Conservation (phyloP, 441 rosid species). For the Eruca vesicaria region DNA sequence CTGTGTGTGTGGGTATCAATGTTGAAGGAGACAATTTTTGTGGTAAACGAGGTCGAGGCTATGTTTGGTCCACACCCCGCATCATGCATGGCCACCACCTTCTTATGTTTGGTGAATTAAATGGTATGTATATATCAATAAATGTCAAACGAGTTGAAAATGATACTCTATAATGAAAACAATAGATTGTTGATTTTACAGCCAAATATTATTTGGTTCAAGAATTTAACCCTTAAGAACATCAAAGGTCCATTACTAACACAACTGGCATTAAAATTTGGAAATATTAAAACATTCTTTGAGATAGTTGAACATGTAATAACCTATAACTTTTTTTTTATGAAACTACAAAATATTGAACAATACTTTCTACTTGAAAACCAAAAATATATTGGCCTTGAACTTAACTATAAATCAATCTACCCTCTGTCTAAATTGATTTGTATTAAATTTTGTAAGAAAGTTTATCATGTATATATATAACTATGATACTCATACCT, state of each 20-base stretch:
- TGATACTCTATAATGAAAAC: neutral
- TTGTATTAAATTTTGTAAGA: neutral
- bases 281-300: neutral
- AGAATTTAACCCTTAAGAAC: neutral
- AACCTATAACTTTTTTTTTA: neutral
- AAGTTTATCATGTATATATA: neutral
- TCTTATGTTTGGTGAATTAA: neutral
- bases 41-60: constrained; percentile 26
- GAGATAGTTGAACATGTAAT: neutral
- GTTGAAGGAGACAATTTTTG: constrained; percentile 32
- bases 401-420: neutral
- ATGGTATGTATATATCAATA: neutral
- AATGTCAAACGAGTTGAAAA: neutral
- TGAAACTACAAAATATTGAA: neutral
- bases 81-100: constrained; percentile 21
- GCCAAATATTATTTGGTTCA: neutral
- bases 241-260: neutral
- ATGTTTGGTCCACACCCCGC: constrained; percentile 30
- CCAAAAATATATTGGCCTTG: neutral
- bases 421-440: neutral
- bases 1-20: constrained; percentile 1
- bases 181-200: neutral
- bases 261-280: neutral
- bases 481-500: neutral
- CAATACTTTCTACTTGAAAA: neutral